These are phyloP conservation scores for Penicillium herquei DNA, from an alignment of 495 filamentous ascomycete genomes.

Conservation along the genomic window DNA sequence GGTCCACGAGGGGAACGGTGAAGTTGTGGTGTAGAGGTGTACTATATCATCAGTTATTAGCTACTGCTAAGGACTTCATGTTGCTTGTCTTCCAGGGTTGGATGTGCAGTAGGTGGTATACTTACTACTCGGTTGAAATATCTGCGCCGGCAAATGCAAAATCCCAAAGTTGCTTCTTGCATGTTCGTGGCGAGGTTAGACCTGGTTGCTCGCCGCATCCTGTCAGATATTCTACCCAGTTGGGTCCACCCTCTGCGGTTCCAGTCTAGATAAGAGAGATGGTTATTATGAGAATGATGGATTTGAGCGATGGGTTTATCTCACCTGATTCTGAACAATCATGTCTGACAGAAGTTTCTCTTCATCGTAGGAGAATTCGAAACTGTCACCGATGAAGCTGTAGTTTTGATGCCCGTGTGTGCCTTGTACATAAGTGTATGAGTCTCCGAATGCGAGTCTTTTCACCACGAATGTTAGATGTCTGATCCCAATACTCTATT, in stretches of 20 bases:
- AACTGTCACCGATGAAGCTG: constrained; percentile 48
- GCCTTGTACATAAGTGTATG: constrained; percentile 55
- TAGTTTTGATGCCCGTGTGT: constrained; percentile 46
- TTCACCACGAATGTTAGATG: background rate
- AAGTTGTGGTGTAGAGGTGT: constrained; percentile 49
- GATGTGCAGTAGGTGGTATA: background rate
- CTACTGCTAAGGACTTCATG: too few species aligned
- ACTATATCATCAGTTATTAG: constrained; percentile 15
- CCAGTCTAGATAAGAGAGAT: constrained; percentile 13
- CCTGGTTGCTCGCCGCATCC: constrained; percentile 40
- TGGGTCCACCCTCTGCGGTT: constrained; percentile 50
- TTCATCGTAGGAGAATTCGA: constrained; percentile 38
- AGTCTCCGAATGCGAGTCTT: constrained; percentile 54
- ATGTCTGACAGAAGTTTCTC: constrained; percentile 39
- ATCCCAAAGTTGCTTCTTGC: constrained; percentile 51
- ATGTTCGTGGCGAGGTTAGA: constrained; percentile 34
- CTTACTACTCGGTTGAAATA: constrained; percentile 40
- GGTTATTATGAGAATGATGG: background rate
- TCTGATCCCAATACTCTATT: background rate
- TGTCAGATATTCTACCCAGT: constrained; percentile 52
- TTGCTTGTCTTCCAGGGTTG: too few species aligned
- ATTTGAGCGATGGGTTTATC: background rate
- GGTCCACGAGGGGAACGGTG: constrained; percentile 44
- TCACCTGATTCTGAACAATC: constrained; percentile 52
- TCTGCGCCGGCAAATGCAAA: constrained; percentile 56